Evolutionary conservation across 768 basidiomycete species (phyloP), one percentile per base, ranked within the genome.

Genomic region (Suillus occidentalis): DNA sequence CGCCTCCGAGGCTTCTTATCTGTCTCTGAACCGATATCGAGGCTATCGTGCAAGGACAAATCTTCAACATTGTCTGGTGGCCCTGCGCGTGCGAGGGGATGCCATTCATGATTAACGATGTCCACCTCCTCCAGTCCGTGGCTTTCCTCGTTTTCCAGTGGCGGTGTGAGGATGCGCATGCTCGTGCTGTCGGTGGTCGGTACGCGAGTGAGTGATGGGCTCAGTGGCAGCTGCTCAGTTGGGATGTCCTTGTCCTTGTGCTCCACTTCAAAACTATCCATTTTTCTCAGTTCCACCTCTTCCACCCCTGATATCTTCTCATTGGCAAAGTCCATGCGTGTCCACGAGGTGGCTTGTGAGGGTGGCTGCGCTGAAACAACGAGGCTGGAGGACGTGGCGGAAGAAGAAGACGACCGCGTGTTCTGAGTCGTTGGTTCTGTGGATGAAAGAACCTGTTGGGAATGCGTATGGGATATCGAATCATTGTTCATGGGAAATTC

Each of bases 311-410:
- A 49, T 6, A 58, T 63, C 1, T 53, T 55, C 25, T 43, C 62
- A 9, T 45, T 60, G 20, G 22, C 31, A 4, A n/a, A 42, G 43
- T 75, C 74, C 58, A 49, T 61, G 36, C 65, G 68, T 47, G 66
- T 68, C 74, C 74, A 75, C 61, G 74, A 77, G 47, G 74, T 75
- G 50, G 72, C 72, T 36, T 43, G 49, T 22, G 74, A 77, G 52
- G 34, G 43, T 39, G 34, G 39, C n/a, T 53, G 60, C n/a, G 66
- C 70, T 7, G 66, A 62, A n/a, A 43, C 66, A 62, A 64, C 63
- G 36, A 68, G 75, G 39, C 25, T 65, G 16, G 73, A 71, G 16
- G 73, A 71, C 56, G 55, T 45, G 25, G 49, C 50, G 20, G 65
- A 62, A 28, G 67, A 68, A 14, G 62, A 66, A 20, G 67, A 68